Evolutionary conservation across 2,329 filamentous ascomycete species (phyloP).

Genomic region (Penicillium italicum): DNA sequence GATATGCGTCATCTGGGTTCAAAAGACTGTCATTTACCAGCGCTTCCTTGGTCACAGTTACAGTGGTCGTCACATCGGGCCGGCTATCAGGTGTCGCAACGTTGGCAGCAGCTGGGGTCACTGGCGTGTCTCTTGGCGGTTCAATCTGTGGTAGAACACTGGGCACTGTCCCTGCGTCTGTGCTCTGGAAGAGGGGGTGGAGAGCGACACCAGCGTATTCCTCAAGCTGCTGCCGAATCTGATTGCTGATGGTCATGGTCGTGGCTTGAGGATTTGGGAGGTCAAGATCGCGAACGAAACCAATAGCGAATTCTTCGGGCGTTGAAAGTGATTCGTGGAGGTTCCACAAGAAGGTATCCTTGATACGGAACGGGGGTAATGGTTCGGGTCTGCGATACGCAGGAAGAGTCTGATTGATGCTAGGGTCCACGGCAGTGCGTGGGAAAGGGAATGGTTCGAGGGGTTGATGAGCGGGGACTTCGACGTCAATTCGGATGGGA

Average conservation of each 20-base stretch:
- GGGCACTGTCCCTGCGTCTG: constrained; percentile 26
- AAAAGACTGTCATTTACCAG: constrained; percentile 65
- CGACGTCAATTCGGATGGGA: constrained; percentile 92
- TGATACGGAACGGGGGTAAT: constrained; percentile 80
- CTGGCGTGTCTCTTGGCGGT: constrained; percentile 52
- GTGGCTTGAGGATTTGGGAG: constrained; percentile 70
- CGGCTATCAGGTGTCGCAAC: constrained; percentile 58
- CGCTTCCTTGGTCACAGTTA: constrained; percentile 35
- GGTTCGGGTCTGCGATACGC: constrained; percentile 76
- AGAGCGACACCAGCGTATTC: constrained; percentile 94
- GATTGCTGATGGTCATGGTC: constrained; percentile 79
- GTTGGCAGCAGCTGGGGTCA: constrained; percentile 49
- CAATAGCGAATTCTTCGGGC: constrained; percentile 91
- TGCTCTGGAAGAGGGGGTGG: constrained; percentile 78
- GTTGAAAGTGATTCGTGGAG: constrained; percentile 91
- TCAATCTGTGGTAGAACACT: constrained; percentile 30
- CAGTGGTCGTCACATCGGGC: constrained; percentile 16
- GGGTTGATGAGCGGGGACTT: constrained; percentile 68
- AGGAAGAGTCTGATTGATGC: constrained; percentile 63
- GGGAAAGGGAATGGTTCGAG: constrained; percentile 47
- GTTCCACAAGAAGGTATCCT: constrained; percentile 98
- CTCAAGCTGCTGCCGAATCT: constrained; percentile 91
- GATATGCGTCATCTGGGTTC: constrained; percentile 91
- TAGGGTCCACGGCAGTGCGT: constrained; percentile 39
- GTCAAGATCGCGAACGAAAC: constrained; percentile 87